Evolutionary conservation across 2,329 filamentous ascomycete species (phyloP), one percentile per base, ranked within the genome.

Genomic region (Cercospora zeae-maydis): DNA sequence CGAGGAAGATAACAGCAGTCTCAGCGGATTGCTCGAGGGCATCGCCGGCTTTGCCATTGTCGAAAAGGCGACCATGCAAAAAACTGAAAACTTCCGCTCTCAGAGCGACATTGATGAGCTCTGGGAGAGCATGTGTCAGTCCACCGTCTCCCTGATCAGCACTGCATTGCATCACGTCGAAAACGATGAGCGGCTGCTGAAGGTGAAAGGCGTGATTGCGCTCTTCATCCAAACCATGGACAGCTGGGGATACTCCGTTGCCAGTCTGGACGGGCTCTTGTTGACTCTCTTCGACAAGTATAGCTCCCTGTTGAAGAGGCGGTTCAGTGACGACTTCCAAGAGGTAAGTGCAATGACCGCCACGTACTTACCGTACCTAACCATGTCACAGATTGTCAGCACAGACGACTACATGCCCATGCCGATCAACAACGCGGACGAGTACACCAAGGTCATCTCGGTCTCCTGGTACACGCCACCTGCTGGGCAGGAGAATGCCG

Each of bases 401-500:
- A 97, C 92, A 0, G 95, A 99, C 75, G 95, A 99, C 77, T 99
- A 99, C 77, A 99, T 99, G 93, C 96, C 95, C 2, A 98, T 99
- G 95, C 91, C 92, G 1, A 96, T 98, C 75, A 91, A 92, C 71
- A 92, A 89, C 19, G 78, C 84, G 14, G 93, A 96, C 71, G 93
- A 98, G 73, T 98, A 96, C 74, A 91, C 96, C 71, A 96, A 97
- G 72, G 93, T 99, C 36, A 86, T 97, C 67, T 95, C 92, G 65
- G 92, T 98, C 64, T 96, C 90, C 78, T 99, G 93, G 93, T 98
- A 96, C 75, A 88, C 86, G 0, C 93, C 93, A 47, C 73, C 73
- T 9, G 59, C 60, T n/a, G 72, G 68, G 14, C 92, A 96, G 33
- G 92, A 90, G 70, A 80, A 87, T 16, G 79, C 84, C 31, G 87